A percentile compares a stretch with the other conserved stretches of the same genome.
Conservation (phyloP, 495 filamentous ascomycete genomes). For the Aspergillus mulundensis region DNA sequence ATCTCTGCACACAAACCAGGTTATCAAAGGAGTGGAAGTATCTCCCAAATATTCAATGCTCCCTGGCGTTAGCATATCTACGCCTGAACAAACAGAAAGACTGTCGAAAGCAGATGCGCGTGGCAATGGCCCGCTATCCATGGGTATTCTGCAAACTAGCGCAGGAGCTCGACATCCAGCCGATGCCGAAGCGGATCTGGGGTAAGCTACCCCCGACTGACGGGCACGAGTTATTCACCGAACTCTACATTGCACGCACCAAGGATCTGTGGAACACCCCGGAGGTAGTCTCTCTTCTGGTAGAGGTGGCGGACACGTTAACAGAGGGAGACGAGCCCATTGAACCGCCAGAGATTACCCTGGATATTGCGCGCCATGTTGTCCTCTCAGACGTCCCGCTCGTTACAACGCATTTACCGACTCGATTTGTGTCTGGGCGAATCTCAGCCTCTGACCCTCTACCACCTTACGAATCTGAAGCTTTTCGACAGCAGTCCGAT, state of each 20-base stretch:
- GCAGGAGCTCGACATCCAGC: constrained; percentile 67
- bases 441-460: constrained; percentile 45
- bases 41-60: constrained; percentile 66
- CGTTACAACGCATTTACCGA: constrained; percentile 42
- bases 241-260: constrained; percentile 72
- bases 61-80: constrained; percentile 66
- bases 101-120: constrained; percentile 57
- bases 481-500: constrained; percentile 36
- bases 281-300: constrained; percentile 63
- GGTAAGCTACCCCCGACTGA: constrained; percentile 63
- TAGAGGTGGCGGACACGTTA: constrained; percentile 63
- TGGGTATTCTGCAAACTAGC: constrained; percentile 80
- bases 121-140: constrained; percentile 67
- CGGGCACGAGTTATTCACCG: constrained; percentile 68
- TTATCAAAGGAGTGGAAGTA: constrained; percentile 45
- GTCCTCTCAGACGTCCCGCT: constrained; percentile 67
- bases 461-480: constrained; percentile 43
- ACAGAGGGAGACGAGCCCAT: constrained; percentile 31
- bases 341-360: constrained; percentile 49
- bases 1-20: constrained; percentile 58
- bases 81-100: constrained; percentile 61
- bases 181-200: constrained; percentile 75
- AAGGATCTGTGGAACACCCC: constrained; percentile 91
- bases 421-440: constrained; percentile 37
- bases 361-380: constrained; percentile 72